phyloP scores from a whole-genome alignment of 805 yeast genomes.

The Starmerella vaccinii region DNA sequence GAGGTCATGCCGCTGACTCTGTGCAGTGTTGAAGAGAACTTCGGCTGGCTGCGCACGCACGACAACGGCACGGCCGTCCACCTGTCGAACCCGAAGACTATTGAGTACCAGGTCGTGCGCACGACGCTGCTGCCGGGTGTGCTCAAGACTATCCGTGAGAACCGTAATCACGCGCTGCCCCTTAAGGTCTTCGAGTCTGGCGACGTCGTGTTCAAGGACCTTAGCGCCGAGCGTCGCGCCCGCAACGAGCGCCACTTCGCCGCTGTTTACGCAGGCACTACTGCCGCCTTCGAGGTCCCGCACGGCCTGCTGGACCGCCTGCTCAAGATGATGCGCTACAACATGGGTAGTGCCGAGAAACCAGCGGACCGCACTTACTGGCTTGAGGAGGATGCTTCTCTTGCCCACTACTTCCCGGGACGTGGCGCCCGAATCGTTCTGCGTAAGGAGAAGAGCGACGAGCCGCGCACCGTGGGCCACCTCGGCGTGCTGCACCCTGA shows the following conservation, averaged over 20 bases:
- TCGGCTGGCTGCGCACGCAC: slow-evolving; percentile 61
- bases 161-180: slow-evolving; percentile 90
- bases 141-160: slow-evolving; percentile 88
- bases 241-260: slow-evolving; percentile 89
- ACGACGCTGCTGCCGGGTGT: slow-evolving; percentile 90
- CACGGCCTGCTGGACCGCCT: slow-evolving; percentile 92
- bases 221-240: slow-evolving; percentile 73
- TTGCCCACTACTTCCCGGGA: slow-evolving; percentile 82
- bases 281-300: slow-evolving; percentile 85
- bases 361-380: slow-evolving; percentile 53
- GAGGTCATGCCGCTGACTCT: slow-evolving; percentile 93
- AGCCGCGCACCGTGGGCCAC: slow-evolving; percentile 42
- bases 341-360: slow-evolving; percentile 57
- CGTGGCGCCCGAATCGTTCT: slow-evolving; percentile 85
- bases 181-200: slow-evolving; percentile 92
- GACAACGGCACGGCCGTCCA: slow-evolving; percentile 72
- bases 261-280: slow-evolving; percentile 88
- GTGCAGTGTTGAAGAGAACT: slow-evolving; percentile 95
- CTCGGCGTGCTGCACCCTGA: slow-evolving; percentile 95
- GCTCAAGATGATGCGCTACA: slow-evolving; percentile 90
- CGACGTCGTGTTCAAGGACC: slow-evolving; percentile 82
- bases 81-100: slow-evolving; percentile 91
- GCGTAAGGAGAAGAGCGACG: slow-evolving; percentile 33
- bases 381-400: slow-evolving; percentile 30
- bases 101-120: slow-evolving; percentile 95